Percentiles rank a stretch among this genome's conserved stretches.
phyloP scores from a whole-genome alignment of 164 flowering plant species.

The Brasenia schreberi region DNA sequence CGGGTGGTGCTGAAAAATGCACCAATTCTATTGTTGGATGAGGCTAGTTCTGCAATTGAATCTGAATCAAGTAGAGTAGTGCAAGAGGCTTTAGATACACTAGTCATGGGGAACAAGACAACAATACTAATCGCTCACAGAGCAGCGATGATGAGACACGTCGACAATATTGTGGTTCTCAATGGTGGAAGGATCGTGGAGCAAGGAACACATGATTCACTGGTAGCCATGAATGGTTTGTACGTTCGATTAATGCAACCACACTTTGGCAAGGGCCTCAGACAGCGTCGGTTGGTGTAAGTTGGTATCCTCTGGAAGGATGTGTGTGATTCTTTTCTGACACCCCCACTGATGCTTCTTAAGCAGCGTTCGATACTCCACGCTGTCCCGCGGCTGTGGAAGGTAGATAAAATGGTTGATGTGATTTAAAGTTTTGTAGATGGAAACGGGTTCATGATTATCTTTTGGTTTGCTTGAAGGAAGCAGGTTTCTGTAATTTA shows the following conservation, averaged over 20 bases:
- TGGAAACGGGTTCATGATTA: not conserved
- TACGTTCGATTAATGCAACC: constrained; percentile 94
- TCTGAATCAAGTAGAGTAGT: constrained; percentile 98
- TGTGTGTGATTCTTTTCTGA: not conserved
- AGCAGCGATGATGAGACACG: constrained; percentile 98
- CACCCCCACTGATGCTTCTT: not conserved
- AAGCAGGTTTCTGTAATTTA: no score
- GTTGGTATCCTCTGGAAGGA: no score
- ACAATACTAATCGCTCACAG: constrained; percentile 89
- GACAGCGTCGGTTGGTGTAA: constrained; percentile 52
- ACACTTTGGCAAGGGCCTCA: constrained; percentile 73
- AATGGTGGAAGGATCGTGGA: constrained; percentile 92
- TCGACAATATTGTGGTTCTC: constrained; percentile 95
- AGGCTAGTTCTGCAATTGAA: constrained; percentile 91
- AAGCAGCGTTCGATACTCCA: not conserved
- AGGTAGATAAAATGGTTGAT: not conserved
- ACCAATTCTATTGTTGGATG: constrained; percentile 82
- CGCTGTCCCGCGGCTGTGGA: not conserved
- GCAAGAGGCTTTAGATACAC: constrained; percentile 95
- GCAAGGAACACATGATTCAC: constrained; percentile 82
- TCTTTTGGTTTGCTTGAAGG: no score
- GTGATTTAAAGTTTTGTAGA: not conserved
- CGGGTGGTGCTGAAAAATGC: constrained; percentile 92
- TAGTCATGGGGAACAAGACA: constrained; percentile 96
- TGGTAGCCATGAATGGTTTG: constrained; percentile 66